Conservation (phyloP, 306 rosid genomes). For the Pueraria montana region DNA sequence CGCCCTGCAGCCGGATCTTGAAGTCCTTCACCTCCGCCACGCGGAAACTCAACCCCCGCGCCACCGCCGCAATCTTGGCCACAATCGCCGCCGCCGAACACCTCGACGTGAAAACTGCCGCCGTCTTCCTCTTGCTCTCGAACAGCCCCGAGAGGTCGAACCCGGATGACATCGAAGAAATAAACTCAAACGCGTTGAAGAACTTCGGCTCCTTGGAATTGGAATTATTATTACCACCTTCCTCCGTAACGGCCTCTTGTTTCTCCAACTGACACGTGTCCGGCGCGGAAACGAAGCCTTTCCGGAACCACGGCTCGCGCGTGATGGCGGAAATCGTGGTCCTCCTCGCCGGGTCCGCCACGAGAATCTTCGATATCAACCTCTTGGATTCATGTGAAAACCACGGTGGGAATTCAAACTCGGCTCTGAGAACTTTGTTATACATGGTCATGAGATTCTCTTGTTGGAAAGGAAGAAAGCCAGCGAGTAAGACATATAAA, state of each 20-base stretch:
- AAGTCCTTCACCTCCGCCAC: conserved; percentile 66
- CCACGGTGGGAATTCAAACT: conserved; percentile 78
- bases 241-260: neutral
- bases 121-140: conserved; percentile 62
- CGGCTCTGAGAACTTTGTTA: conserved; percentile 68
- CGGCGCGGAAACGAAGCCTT: conserved; percentile 34
- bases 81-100: conserved; percentile 62
- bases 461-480: conserved; percentile 79
- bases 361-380: conserved; percentile 64
- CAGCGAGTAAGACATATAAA: conserved; percentile 73
- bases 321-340: conserved; percentile 69
- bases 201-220: conserved; percentile 55
- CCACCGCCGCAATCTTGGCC: conserved; percentile 66
- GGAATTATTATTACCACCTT: neutral
- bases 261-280: conserved; percentile 23
- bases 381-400: conserved; percentile 69
- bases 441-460: conserved; percentile 79
- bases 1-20: conserved; percentile 60
- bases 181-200: conserved; percentile 82
- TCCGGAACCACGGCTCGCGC: conserved; percentile 72
- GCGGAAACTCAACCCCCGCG: conserved; percentile 61
- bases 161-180: conserved; percentile 84
- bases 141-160: conserved; percentile 80
- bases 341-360: conserved; percentile 65
- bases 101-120: conserved; percentile 74